Conservation (phyloP, 108 stramenopile genomes). For the Cyclostephanos invisitatus region DNA sequence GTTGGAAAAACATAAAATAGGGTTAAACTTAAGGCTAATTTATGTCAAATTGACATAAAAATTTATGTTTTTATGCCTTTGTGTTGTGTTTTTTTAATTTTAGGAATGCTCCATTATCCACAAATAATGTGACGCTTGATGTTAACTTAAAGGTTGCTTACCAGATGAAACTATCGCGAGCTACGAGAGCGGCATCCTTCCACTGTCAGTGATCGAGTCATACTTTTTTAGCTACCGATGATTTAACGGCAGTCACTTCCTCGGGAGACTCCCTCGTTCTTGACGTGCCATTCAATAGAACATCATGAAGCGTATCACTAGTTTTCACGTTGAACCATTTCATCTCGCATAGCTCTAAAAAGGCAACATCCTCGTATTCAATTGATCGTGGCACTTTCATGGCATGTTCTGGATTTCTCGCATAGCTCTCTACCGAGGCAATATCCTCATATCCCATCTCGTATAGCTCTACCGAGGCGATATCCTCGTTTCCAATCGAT, state of each 20-base stretch:
- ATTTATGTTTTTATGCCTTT: no score
- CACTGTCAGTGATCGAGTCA: slow-evolving; percentile 32
- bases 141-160: slow-evolving; percentile 23
- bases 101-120: not conserved
- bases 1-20: no score
- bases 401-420: slow-evolving; percentile 21
- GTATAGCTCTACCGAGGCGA: no score
- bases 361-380: slow-evolving; percentile 40
- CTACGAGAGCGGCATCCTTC: slow-evolving; percentile 35
- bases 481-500: no score
- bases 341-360: slow-evolving; percentile 48
- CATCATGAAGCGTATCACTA: slow-evolving; percentile 39
- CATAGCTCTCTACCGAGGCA: no score
- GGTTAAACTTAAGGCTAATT: no score
- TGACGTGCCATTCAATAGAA: slow-evolving; percentile 46
- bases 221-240: slow-evolving; percentile 38
- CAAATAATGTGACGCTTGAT: not conserved
- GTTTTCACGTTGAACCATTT: slow-evolving; percentile 48
- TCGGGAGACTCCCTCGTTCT: slow-evolving; percentile 46
- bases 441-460: no score
- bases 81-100: no score
- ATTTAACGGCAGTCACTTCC: slow-evolving; percentile 25
- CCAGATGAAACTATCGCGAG: slow-evolving; percentile 47
- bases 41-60: no score
- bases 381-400: slow-evolving; percentile 20